Evolutionary conservation across 192 early-diverging fungal species (phyloP), one percentile per base, ranked within the genome.

Genomic region (Physocladia obscura): DNA sequence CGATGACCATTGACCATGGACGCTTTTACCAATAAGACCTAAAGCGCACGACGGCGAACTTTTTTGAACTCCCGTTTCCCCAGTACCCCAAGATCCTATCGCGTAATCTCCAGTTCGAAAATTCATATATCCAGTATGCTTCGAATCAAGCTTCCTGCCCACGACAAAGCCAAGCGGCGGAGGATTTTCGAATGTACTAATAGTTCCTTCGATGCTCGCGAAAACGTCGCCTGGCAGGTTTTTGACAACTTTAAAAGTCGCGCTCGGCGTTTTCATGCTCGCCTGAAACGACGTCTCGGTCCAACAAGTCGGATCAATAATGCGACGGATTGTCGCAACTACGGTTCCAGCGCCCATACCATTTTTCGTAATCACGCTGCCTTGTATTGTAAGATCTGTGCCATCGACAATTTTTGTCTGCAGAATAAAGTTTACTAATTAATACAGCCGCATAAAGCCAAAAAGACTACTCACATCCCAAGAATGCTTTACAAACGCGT

Each of bases 301-400:
- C 76, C 86, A 90, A 15, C 90, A 57, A 49, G 82, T 85, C 4
- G 91, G 88, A 6, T 88, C 86, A 21, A 91, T 80, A 39, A 92
- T 75, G 76, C 94, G 92, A 1, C 89, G 86, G 32, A 95, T 61
- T 13, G 91, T 92, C 22, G 86, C 93, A 15, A 89, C 69, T 29
- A 96, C 78, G 56, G 87, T 94, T 40, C 92, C 93, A 1, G 84
- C 85, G 39, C 92, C 90, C 68, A 90, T 75, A 27, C 88, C 87
- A 40, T 87, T 87, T 49, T 87, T 73, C 27, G 90, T 75, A 21
- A 76, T 55, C 0, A 75, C 84, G 58, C 65, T 77, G 5, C 84
- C 84, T 40, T 74, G 44, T 13, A 86, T 48, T 4, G 57, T 67
- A 13, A 86, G 55, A 26, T 69, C 67, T 4, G 79, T 79, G 32